Base-by-base conservation (phyloP, 305 asterid species). In the Fraxinus nigra region DNA sequence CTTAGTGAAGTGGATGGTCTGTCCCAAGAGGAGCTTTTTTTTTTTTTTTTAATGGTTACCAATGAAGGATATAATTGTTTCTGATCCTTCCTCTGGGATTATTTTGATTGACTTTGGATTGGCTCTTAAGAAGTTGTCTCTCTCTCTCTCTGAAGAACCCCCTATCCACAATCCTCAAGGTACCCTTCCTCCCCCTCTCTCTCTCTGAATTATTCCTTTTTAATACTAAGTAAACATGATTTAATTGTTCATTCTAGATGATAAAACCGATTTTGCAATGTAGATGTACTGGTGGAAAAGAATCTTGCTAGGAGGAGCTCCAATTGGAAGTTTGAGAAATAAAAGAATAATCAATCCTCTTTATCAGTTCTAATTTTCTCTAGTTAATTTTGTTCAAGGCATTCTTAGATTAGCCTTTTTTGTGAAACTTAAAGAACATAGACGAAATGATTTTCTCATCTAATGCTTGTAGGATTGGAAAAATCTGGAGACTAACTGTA, bases 111-210 rank as follows among this genome's bases (percentile, higher is more conserved):
- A 95, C 65, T 92, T 95, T 74, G 99, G 99, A 0, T 81, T 95
- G 22, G 97, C 99, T 77, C 90, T 90, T 65, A 93, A 91, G n/a
- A 97, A 92, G 81, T 87, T 95, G 93, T 89, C 98, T 13, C 88
- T 95, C 34, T 92, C 98, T 9, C 89, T 86, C 30, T 93, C 93
- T 79, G 97, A 95, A 85, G 99, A 95, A 4, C 98, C 98, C 56
- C 98, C 97, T 14, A 40, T 87, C 75, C 93, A 98, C 78, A 82
- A 78, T 8, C 97, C 99, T 82, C 91, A 82, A 73, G 93, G 93
- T 91, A 78, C 16, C 34, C 34, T 32, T 4, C 3, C 34, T 32
- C 34, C 3, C 34, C 10, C 51, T 40, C 48, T 40, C 4, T 59
- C 13, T 33, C 26, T 10, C 48, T 69, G 34, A 35, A 8, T 5